Conservation (phyloP, 1,139 yeast genomes). For the Lodderomyces elongisporus region DNA sequence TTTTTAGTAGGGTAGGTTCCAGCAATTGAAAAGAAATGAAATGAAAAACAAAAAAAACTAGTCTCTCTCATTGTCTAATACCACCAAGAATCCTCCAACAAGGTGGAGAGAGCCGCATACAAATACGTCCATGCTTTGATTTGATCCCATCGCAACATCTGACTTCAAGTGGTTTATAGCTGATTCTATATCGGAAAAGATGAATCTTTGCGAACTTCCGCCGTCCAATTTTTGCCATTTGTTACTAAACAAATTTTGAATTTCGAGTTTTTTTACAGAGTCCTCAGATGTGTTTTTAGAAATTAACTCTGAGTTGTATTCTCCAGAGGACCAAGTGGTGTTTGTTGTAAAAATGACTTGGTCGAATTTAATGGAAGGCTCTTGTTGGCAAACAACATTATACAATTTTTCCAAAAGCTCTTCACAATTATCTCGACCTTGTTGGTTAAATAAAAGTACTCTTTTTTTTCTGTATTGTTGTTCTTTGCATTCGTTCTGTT, state of each 20-base stretch:
- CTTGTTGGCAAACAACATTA: conserved; percentile 25
- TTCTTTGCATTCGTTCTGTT: conserved; percentile 1
- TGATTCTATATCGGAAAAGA: conserved; percentile 72
- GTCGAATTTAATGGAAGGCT: conserved; percentile 46
- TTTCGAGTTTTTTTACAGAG: conserved; percentile 67
- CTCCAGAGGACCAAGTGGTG: conserved; percentile 82
- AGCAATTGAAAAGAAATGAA: no score
- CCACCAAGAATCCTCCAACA: conserved; percentile 91
- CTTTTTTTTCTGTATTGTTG: conserved; percentile 17
- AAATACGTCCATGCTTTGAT: conserved; percentile 57
- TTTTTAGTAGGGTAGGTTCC: no score
- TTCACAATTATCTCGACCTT: conserved; percentile 75
- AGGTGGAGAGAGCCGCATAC: conserved; percentile 93
- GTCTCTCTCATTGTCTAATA: conserved; percentile 52
- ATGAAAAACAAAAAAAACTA: conserved; percentile 8
- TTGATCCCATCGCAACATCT: conserved; percentile 13
- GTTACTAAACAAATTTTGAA: conserved; percentile 72
- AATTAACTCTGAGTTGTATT: conserved; percentile 75
- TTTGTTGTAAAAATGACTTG: conserved; percentile 86
- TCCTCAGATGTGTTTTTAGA: conserved; percentile 79
- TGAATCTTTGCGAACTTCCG: conserved; percentile 28
- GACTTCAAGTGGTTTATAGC: conserved; percentile 52
- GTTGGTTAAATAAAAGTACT: conserved; percentile 84
- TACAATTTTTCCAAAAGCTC: conserved; percentile 54
- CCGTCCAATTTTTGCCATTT: conserved; percentile 61